These are phyloP conservation scores for Telfairia occidentalis DNA, from an alignment of 331 rosid genomes.

Conservation along the genomic window DNA sequence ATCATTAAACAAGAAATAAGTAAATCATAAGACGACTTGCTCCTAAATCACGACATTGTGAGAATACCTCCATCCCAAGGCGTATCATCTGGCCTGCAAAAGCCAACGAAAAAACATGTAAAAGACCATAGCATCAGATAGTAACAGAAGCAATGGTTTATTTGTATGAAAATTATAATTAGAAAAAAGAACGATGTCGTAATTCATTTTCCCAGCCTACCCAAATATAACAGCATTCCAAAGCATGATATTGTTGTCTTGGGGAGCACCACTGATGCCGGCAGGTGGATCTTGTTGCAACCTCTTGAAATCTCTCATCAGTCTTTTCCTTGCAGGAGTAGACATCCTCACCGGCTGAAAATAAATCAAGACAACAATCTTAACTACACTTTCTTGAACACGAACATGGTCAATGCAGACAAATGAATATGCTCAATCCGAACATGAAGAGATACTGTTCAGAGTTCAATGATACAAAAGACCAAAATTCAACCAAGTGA, in stretches of 20 bases:
- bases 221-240: constrained; percentile 99
- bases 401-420: not conserved
- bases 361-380: constrained; percentile 16
- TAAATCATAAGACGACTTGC: not conserved
- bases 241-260: constrained; percentile 88
- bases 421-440: not conserved
- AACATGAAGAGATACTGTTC: not conserved
- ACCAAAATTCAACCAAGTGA: not conserved
- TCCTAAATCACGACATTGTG: not conserved
- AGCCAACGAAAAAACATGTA: constrained; percentile 14
- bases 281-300: constrained; percentile 98
- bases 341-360: constrained; percentile 79
- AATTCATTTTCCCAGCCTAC: constrained; percentile 26
- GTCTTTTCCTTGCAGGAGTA: constrained; percentile 87
- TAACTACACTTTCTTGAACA: not conserved
- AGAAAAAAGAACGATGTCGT: not conserved
- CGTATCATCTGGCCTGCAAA: constrained; percentile 91
- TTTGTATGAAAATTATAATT: not conserved
- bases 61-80: constrained; percentile 96
- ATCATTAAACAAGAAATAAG: not conserved
- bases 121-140: constrained; percentile 4
- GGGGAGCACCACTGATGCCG: constrained; percentile 98
- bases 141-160: constrained; percentile 3
- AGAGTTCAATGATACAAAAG: not conserved
- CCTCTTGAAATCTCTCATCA: constrained; percentile 97